Evolutionary conservation across 2,329 filamentous ascomycete genomes (phyloP).

Genomic region (Xylaria sp.): DNA sequence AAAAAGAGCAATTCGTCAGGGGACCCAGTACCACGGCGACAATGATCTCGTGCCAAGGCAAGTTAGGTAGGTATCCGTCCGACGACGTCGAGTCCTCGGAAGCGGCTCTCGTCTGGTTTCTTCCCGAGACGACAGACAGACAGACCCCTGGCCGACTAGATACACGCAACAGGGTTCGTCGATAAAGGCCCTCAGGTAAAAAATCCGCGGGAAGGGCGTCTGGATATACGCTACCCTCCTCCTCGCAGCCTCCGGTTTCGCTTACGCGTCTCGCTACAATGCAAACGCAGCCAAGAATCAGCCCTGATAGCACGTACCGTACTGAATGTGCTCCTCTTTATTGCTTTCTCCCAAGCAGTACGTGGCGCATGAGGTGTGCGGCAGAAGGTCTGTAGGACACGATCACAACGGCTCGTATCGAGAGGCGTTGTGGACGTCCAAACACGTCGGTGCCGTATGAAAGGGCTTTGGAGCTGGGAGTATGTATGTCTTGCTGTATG

Average conservation of each 20-base stretch:
- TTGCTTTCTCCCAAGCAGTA: not conserved
- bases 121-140: slow-evolving; percentile 2
- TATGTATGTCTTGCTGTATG: slow-evolving; percentile 11
- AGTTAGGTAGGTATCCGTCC: slow-evolving; percentile 25
- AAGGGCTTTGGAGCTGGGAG: not conserved
- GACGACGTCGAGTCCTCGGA: slow-evolving; percentile 22
- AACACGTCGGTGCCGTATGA: not conserved
- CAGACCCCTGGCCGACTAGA: not conserved
- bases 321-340: too few species aligned
- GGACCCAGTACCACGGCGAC: not conserved
- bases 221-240: slow-evolving; percentile 15
- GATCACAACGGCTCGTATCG: slow-evolving; percentile 29
- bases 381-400: not conserved
- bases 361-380: slow-evolving; percentile 17
- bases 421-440: slow-evolving; percentile 18
- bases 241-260: slow-evolving; percentile 6
- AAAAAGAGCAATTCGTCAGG: slow-evolving; percentile 11
- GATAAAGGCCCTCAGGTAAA: not conserved
- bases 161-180: not conserved
- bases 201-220: slow-evolving; percentile 8
- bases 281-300: slow-evolving; percentile 25
- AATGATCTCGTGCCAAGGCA: slow-evolving; percentile 23
- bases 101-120: not conserved
- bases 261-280: slow-evolving; percentile 14
- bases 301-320: slow-evolving; percentile 6